Evolutionary conservation across 257 asterid genomes (phyloP).

Genomic region (Rhazya stricta): DNA sequence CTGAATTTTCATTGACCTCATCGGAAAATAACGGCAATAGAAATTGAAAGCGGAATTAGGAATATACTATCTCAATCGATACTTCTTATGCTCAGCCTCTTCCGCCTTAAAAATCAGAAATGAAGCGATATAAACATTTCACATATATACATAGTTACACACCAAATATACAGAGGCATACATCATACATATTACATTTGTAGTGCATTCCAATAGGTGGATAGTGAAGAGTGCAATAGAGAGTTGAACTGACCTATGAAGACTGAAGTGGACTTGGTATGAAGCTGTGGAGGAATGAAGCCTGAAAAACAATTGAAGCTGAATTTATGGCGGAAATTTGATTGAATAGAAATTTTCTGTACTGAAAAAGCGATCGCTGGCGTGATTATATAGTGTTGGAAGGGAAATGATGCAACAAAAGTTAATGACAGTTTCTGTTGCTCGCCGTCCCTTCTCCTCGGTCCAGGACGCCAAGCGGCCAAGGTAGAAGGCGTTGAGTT

Average conservation of each 20-base stretch:
- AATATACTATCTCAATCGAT: conserved; percentile 3
- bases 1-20: conserved; percentile 8
- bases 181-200: not conserved
- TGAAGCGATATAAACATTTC: not conserved
- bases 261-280: not conserved
- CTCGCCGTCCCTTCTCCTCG: conserved; percentile 10
- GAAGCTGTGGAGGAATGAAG: conserved; percentile 2
- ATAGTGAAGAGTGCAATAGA: not conserved
- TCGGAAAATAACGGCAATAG: not conserved
- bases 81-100: conserved; percentile 10
- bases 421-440: not conserved
- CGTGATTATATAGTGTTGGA: not conserved
- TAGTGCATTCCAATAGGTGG: not conserved
- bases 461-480: conserved; percentile 8
- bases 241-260: conserved; percentile 21
- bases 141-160: not conserved
- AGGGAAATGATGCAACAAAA: not conserved
- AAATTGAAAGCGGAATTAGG: not conserved
- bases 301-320: not conserved
- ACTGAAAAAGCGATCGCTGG: not conserved
- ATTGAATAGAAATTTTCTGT: not conserved
- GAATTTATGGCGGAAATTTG: not conserved
- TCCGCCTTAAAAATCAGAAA: not conserved
- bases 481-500: not conserved
- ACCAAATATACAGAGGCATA: not conserved